phyloP scores from a whole-genome alignment of 352 stramenopile genomes.

The Phytophthora constricta region DNA sequence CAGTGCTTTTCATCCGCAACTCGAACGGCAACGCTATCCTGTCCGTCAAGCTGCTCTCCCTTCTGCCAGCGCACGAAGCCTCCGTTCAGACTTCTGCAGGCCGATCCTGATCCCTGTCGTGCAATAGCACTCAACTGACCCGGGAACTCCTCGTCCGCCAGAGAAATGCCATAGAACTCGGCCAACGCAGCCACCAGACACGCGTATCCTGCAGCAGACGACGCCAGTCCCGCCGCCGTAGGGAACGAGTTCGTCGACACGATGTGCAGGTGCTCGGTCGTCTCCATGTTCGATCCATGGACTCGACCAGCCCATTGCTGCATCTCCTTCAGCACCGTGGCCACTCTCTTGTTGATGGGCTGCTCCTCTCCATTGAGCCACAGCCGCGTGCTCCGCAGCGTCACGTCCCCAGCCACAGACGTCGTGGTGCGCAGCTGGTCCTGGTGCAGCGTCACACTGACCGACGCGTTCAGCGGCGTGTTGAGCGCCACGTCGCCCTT shows the following conservation, averaged over 20 bases:
- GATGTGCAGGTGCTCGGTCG: constrained; percentile 87
- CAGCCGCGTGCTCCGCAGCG: constrained; percentile 90
- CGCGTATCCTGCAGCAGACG: constrained; percentile 97
- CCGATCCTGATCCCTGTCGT: constrained; percentile 95
- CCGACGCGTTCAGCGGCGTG: constrained; percentile 97
- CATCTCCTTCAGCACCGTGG: constrained; percentile 75
- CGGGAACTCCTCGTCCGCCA: constrained; percentile 89
- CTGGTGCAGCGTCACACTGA: constrained; percentile 97
- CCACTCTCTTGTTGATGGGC: constrained; percentile 82
- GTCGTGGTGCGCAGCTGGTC: constrained; percentile 96
- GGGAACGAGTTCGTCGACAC: constrained; percentile 98
- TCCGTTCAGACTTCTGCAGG: constrained; percentile 95
- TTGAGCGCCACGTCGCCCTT: constrained; percentile 94
- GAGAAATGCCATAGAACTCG: constrained; percentile 87
- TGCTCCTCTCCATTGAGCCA: constrained; percentile 97
- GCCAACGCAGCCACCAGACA: constrained; percentile 92
- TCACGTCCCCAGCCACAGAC: constrained; percentile 70
- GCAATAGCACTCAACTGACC: constrained; percentile 94
- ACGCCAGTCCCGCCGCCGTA: constrained; percentile 97
- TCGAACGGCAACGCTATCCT: constrained; percentile 71
- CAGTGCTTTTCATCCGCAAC: constrained; percentile 92
- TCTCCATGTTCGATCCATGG: constrained; percentile 14
- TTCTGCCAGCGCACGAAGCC: constrained; percentile 98
- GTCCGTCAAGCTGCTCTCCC: constrained; percentile 73
- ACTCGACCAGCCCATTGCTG: constrained; percentile 45